A percentile compares a stretch with the other conserved stretches of the same genome.
Conservation (phyloP, 352 stramenopile species). For the Pythium plurisporium region DNA sequence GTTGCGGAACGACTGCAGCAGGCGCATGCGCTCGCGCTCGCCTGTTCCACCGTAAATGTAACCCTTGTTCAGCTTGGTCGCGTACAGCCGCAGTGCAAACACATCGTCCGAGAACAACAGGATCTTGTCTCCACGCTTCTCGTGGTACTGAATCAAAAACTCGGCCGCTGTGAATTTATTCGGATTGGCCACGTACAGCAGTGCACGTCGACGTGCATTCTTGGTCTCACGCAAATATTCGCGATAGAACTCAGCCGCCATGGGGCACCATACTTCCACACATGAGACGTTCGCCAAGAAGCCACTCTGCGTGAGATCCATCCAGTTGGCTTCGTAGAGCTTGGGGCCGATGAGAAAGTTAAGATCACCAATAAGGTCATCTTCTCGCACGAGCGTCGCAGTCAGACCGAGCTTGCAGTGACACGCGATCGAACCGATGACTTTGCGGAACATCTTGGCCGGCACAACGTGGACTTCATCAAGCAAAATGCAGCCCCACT, state of each 20-base stretch:
- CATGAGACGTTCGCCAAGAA: slow-evolving; percentile 98
- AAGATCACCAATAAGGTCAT: slow-evolving; percentile 98
- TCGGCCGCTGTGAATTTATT: slow-evolving; percentile 96
- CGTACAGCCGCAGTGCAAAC: slow-evolving; percentile 94
- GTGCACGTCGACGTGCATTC: slow-evolving; percentile 87
- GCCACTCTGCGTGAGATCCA: slow-evolving; percentile 97
- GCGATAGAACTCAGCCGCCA: slow-evolving; percentile 97
- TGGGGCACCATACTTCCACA: slow-evolving; percentile 98
- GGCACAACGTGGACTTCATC: slow-evolving; percentile 98
- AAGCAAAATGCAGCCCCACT: slow-evolving; percentile 98
- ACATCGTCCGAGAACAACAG: slow-evolving; percentile 99
- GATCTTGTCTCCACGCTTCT: slow-evolving; percentile 98
- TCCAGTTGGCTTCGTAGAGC: slow-evolving; percentile 97
- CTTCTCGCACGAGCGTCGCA: slow-evolving; percentile 98
- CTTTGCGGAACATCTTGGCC: slow-evolving; percentile 98
- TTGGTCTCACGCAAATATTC: slow-evolving; percentile 84
- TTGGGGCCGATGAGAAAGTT: slow-evolving; percentile 99
- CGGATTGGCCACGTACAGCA: slow-evolving; percentile 99
- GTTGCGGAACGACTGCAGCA: slow-evolving; percentile 83
- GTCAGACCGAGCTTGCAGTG: slow-evolving; percentile 99
- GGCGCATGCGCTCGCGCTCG: slow-evolving; percentile 87
- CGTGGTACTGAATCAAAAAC: slow-evolving; percentile 97
- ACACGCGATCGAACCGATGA: slow-evolving; percentile 91
- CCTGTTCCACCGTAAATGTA: slow-evolving; percentile 98
- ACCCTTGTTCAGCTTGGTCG: slow-evolving; percentile 82